phyloP scores from a whole-genome alignment of 2,329 filamentous ascomycete species.

The Bipolaris sorokiniana region DNA sequence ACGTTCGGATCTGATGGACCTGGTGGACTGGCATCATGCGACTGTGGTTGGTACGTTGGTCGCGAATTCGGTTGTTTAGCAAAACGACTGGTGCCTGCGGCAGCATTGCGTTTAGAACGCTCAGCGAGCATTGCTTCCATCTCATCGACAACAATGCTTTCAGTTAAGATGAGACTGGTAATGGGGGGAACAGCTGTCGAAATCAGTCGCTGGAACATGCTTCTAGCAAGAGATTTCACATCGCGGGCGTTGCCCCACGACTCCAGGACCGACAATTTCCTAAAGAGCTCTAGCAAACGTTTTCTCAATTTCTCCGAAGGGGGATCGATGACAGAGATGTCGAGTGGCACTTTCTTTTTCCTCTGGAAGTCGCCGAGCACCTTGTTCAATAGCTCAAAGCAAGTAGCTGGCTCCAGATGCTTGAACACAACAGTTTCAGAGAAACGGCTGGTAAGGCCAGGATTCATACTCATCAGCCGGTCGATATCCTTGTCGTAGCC shows the following conservation, averaged over 20 bases:
- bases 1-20: neutral
- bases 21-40: slow-evolving; percentile 12
- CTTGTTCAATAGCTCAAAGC: slow-evolving; percentile 38
- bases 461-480: slow-evolving; percentile 64
- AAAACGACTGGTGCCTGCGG: slow-evolving; percentile 27
- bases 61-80: slow-evolving; percentile 1
- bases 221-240: slow-evolving; percentile 61
- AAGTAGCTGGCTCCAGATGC: slow-evolving; percentile 39
- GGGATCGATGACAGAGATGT: slow-evolving; percentile 32
- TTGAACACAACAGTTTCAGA: slow-evolving; percentile 66
- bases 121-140: slow-evolving; percentile 46
- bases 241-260: slow-evolving; percentile 71
- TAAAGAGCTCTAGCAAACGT: slow-evolving; percentile 46
- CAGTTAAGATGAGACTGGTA: slow-evolving; percentile 28
- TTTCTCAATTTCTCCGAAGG: slow-evolving; percentile 24
- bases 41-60: slow-evolving; percentile 1
- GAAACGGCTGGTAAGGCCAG: slow-evolving; percentile 69
- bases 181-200: slow-evolving; percentile 26
- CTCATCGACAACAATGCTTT: slow-evolving; percentile 30
- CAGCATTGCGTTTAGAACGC: slow-evolving; percentile 32
- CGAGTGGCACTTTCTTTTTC: slow-evolving; percentile 41
- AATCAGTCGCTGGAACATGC: slow-evolving; percentile 53
- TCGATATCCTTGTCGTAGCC: slow-evolving; percentile 70
- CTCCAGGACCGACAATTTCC: slow-evolving; percentile 50
- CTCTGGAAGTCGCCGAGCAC: slow-evolving; percentile 43